Percentiles rank a stretch among this genome's conserved stretches.
Evolutionary conservation across 139 green algal genomes (phyloP).

Genomic region (Chlorella sp.): DNA sequence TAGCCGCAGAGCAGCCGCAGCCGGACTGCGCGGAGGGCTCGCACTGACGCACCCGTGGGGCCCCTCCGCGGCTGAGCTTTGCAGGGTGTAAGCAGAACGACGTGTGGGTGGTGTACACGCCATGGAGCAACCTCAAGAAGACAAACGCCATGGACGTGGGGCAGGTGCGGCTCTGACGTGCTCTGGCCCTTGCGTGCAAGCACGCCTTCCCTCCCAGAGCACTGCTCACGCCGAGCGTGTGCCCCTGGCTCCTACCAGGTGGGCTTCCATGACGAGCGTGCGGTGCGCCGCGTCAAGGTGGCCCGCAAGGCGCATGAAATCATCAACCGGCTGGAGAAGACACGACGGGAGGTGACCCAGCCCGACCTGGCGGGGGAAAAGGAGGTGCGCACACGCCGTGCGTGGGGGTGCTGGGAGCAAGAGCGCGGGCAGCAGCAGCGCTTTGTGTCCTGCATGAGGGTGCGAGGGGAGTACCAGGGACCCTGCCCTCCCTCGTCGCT

Average conservation of each 20-base stretch:
- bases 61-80: too few species aligned
- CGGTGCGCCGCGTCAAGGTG: conserved; percentile 62
- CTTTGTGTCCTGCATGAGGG: too few species aligned
- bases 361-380: conserved; percentile 75
- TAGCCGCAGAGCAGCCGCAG: too few species aligned
- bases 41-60: too few species aligned
- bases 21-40: not conserved
- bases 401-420: too few species aligned
- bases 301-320: conserved; percentile 80
- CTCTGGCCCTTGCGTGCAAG: too few species aligned
- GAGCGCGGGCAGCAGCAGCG: too few species aligned
- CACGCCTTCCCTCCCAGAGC: too few species aligned
- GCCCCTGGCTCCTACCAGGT: too few species aligned
- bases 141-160: conserved; percentile 50
- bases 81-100: conserved; percentile 76
- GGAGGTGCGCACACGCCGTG: conserved; percentile 39
- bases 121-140: conserved; percentile 90
- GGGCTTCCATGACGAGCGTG: conserved; percentile 75
- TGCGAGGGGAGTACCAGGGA: too few species aligned
- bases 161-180: conserved; percentile 34
- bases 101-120: conserved; percentile 88
- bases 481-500: too few species aligned
- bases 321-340: conserved; percentile 92
- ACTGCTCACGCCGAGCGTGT: too few species aligned
- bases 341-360: conserved; percentile 58